phyloP scores from a whole-genome alignment of 305 asterid species.

The Solanum hybrid region DNA sequence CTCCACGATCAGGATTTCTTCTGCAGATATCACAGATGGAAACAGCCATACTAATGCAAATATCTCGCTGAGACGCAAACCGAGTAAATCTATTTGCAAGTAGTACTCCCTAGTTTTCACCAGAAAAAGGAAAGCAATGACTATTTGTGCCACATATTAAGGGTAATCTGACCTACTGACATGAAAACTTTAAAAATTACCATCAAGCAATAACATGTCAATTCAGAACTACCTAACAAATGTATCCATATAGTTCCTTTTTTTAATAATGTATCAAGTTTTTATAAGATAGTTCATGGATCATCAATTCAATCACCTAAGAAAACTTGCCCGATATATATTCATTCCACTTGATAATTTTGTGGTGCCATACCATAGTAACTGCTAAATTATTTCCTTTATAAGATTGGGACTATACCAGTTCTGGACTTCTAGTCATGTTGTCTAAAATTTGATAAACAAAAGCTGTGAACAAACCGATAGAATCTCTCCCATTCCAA shows the following conservation, averaged over 20 bases:
- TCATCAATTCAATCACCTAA: not conserved
- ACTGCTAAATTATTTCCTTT: not conserved
- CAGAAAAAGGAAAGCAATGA: not conserved
- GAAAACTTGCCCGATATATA: not conserved
- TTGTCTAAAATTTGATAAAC: not conserved
- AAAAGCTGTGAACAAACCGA: not conserved
- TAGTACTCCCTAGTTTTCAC: constrained; percentile 57
- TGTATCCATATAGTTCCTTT: not conserved
- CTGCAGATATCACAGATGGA: constrained; percentile 83
- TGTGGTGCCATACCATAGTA: not conserved
- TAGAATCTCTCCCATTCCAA: not conserved
- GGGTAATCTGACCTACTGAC: not conserved
- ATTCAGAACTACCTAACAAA: not conserved
- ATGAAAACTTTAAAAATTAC: not conserved
- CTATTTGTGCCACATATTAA: not conserved
- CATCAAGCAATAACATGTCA: not conserved
- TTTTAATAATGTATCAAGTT: not conserved
- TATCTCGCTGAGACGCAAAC: constrained; percentile 45
- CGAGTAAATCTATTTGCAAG: constrained; percentile 46
- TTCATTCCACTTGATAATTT: not conserved
- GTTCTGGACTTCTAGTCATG: not conserved
- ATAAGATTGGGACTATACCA: not conserved
- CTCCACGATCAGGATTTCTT: constrained; percentile 96
- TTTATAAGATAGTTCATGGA: not conserved
- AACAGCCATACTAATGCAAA: constrained; percentile 72